phyloP scores from a whole-genome alignment of 352 stramenopile species.

The Phytophthora megakarya region DNA sequence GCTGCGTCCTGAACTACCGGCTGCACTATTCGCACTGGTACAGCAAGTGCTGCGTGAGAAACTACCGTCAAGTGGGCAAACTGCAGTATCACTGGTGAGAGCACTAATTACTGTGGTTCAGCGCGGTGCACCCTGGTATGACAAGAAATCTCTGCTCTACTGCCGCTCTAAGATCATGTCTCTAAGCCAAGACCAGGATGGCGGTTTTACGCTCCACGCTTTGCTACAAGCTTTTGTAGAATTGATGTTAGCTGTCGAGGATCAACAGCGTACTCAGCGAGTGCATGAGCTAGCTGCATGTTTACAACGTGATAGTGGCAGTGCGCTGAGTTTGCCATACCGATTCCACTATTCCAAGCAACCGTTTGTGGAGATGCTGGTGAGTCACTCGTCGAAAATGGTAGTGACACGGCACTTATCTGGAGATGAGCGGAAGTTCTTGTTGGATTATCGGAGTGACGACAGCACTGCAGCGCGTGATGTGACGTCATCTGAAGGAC shows the following conservation, averaged over 20 bases:
- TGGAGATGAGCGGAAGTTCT: constrained; percentile 77
- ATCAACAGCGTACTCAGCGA: constrained; percentile 59
- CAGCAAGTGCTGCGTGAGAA: constrained; percentile 77
- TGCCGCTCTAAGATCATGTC: constrained; percentile 88
- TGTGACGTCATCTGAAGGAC: constrained; percentile 23
- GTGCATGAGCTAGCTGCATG: constrained; percentile 60
- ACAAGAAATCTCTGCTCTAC: constrained; percentile 76
- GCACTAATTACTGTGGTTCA: constrained; percentile 70
- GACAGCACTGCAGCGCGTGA: constrained; percentile 34
- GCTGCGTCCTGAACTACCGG: constrained; percentile 61
- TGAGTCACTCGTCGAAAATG: constrained; percentile 85
- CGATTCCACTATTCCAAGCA: constrained; percentile 74
- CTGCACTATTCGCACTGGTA: constrained; percentile 72
- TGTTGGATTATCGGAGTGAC: constrained; percentile 67
- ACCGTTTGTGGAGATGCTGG: constrained; percentile 72
- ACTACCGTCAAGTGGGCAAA: constrained; percentile 47
- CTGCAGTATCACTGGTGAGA: constrained; percentile 68
- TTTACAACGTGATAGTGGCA: constrained; percentile 50
- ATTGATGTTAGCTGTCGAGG: constrained; percentile 82
- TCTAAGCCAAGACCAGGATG: constrained; percentile 82
- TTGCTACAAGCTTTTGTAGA: constrained; percentile 84
- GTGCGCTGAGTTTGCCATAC: constrained; percentile 71
- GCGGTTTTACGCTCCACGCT: constrained; percentile 72
- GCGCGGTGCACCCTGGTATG: constrained; percentile 65
- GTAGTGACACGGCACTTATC: constrained; percentile 71